Evolutionary conservation across 306 rosid genomes (phyloP).

Genomic region (Crotalaria pallida): DNA sequence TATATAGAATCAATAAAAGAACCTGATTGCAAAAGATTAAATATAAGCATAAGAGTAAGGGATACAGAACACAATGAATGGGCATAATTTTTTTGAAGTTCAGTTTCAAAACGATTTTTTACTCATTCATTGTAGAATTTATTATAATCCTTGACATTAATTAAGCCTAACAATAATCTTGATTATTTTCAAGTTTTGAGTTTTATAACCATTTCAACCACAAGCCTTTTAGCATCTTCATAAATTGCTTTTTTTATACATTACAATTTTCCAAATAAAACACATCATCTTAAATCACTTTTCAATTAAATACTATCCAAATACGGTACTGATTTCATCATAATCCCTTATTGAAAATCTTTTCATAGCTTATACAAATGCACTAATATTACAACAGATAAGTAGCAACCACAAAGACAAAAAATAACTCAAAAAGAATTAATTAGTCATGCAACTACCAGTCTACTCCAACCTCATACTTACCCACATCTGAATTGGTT

Average conservation of each 20-base stretch:
- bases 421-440: not conserved
- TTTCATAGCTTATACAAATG: not conserved
- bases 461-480: constrained; percentile 32
- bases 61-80: constrained; percentile 9
- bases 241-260: too few relatives aligned
- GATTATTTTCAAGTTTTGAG: not conserved
- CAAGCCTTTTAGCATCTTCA: not conserved
- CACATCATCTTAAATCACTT: too few relatives aligned
- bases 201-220: not conserved
- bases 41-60: not conserved
- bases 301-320: too few relatives aligned
- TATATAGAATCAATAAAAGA: constrained; percentile 28
- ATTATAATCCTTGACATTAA: too few relatives aligned
- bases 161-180: not conserved
- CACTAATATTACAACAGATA: not conserved
- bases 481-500: constrained; percentile 99
- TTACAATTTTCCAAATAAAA: too few relatives aligned
- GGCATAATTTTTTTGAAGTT: too few relatives aligned
- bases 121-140: not conserved
- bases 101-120: too few relatives aligned
- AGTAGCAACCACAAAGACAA: not conserved
- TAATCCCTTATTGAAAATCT: not conserved
- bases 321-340: not conserved
- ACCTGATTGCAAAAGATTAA: not conserved
- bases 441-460: not conserved